Base-by-base conservation (phyloP, 2,329 filamentous ascomycete genomes). In the Colletotrichum nymphaeae region DNA sequence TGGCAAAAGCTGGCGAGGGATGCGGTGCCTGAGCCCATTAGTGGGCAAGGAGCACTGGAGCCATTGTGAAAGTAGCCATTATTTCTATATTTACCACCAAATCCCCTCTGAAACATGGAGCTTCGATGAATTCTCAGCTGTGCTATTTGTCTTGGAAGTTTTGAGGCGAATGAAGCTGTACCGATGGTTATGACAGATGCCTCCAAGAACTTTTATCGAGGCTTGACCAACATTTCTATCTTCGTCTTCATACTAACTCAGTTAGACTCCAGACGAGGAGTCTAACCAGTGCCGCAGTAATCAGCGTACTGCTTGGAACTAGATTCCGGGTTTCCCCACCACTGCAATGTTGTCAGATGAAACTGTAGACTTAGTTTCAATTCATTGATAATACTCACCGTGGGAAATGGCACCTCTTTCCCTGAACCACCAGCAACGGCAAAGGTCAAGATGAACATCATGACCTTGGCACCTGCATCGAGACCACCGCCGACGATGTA, bases 401-500 rank as follows among this genome's bases (percentile, higher is more conserved):
- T 75, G 14, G 75, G 76, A 30, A 77, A 77, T 4, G 60, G 42
- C 12, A 75, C 67, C 55, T 72, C 72, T 7, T 63, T 69, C 9
- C 76, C 76, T 16, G 66, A 74, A 52, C 72, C 76, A 32, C 76
- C 76, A 52, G 74, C 71, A 14, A 76, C 75, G 9, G 76, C 60
- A 26, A 76, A 77, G 7, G 75, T 76, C 24, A 76, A 63, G 28
- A 77, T 75, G 53, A 77, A 77, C 65, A 77, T 71, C 72, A 77
- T 73, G 19, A 77, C 74, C 74, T 77, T 73, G 19, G 76, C 72
- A 11, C 76, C 76, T 6, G 72, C 76, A 58, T 77, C 76, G 5
- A 77, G 58, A 22, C 67, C 76, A 5, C 72, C 76, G 1, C 69
- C 71, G n/a, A 71, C 69, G 22, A 74, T 72, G 67, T 78, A 78